Conservation (phyloP, 805 yeast genomes). For the Lachancea sp. region DNA sequence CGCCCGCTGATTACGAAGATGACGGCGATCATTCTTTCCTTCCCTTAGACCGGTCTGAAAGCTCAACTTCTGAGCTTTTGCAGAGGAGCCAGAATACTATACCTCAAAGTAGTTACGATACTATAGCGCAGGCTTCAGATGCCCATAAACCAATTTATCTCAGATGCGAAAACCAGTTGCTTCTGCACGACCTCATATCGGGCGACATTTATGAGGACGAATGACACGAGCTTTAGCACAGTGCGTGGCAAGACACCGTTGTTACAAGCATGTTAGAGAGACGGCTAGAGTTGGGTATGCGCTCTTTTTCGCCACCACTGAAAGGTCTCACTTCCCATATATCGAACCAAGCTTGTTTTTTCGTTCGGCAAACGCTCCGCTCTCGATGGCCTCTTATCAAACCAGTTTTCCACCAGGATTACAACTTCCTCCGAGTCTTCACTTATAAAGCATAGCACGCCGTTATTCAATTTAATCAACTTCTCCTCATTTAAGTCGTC, state of each 20-base stretch:
- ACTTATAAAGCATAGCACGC: conserved; percentile 28
- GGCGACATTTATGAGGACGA: conserved; percentile 20
- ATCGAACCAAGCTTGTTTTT: conserved; percentile 13
- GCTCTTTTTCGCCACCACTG: conserved; percentile 21
- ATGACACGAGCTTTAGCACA: background rate
- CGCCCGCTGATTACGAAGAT: background rate
- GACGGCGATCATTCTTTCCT: too few relatives aligned
- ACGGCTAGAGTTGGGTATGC: background rate
- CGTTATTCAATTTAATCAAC: conserved; percentile 28
- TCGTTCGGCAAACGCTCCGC: background rate
- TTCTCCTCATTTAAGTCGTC: conserved; percentile 23
- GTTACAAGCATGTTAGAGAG: background rate
- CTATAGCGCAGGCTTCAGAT: background rate
- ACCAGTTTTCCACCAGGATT: conserved; percentile 30
- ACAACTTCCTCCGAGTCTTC: conserved; percentile 16
- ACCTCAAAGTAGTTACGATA: background rate
- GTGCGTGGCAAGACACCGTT: background rate
- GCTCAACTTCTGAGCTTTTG: background rate
- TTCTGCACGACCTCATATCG: conserved; percentile 18
- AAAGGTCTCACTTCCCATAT: conserved; percentile 22
- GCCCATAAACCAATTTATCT: background rate
- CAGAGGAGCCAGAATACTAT: background rate
- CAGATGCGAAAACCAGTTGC: conserved; percentile 9
- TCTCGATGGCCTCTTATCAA: conserved; percentile 10
- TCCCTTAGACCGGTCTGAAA: background rate